Evolutionary conservation across 2,329 filamentous ascomycete genomes (phyloP).

Genomic region (Trematosphaeria pertusa): DNA sequence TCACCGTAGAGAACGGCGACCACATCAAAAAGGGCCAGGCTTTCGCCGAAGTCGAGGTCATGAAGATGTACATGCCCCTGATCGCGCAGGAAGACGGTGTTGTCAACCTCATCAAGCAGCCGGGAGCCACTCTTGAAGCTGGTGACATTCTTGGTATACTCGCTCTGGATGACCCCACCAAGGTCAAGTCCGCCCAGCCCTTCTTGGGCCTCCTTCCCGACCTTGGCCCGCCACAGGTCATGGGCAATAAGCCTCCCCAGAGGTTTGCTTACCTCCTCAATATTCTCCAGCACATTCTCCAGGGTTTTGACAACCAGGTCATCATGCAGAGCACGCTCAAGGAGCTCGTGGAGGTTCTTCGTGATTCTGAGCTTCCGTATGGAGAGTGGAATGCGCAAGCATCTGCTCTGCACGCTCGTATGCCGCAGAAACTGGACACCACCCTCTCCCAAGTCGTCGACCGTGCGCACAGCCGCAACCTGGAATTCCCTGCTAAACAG

Average conservation of each 20-base stretch:
- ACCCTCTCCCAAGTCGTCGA: conserved; percentile 87
- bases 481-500: conserved; percentile 91
- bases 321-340: conserved; percentile 89
- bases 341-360: conserved; percentile 87
- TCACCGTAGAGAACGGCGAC: conserved; percentile 91
- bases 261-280: conserved; percentile 78
- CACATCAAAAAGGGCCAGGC: conserved; percentile 92
- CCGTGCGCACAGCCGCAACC: conserved; percentile 75
- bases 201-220: conserved; percentile 91
- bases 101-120: conserved; percentile 98
- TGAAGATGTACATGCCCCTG: conserved; percentile 99
- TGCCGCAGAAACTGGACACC: conserved; percentile 90
- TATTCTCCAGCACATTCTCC: conserved; percentile 85
- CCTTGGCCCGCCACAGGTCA: conserved; percentile 82
- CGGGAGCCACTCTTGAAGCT: conserved; percentile 94
- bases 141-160: conserved; percentile 99
- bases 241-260: conserved; percentile 91
- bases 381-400: conserved; percentile 97
- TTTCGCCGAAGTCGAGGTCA: conserved; percentile 97
- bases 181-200: conserved; percentile 94
- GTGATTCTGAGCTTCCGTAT: conserved; percentile 89
- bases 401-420: conserved; percentile 94
- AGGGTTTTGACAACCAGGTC: conserved; percentile 95
- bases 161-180: conserved; percentile 90
- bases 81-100: conserved; percentile 94